These are phyloP conservation scores for Microsporum audouinii DNA, from an alignment of 2,329 filamentous ascomycete species.

Conservation along the genomic window DNA sequence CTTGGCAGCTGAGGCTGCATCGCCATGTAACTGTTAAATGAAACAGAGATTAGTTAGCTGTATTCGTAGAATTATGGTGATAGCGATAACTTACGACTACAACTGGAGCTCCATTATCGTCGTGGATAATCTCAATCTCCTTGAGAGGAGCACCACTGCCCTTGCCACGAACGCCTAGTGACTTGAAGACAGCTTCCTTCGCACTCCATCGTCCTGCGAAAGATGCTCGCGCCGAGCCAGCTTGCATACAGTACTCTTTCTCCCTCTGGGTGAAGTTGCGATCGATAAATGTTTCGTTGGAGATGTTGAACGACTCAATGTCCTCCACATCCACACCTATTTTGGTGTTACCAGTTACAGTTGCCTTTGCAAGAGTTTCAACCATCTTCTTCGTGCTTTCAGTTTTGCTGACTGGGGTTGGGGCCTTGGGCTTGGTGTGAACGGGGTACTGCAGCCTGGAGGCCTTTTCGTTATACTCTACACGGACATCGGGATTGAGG, in stretches of 20 bases:
- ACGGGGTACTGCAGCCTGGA: constrained; percentile 62
- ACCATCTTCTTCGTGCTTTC: constrained; percentile 63
- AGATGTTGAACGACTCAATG: constrained; percentile 74
- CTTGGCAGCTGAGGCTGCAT: constrained; percentile 71
- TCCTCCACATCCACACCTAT: constrained; percentile 92
- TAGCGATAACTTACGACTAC: constrained; percentile 60
- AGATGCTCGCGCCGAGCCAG: constrained; percentile 69
- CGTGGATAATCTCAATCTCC: constrained; percentile 84
- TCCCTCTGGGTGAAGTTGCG: constrained; percentile 85
- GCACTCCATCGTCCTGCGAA: constrained; percentile 95
- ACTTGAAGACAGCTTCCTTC: constrained; percentile 98
- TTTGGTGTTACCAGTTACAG: constrained; percentile 54
- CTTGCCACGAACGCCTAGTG: constrained; percentile 71
- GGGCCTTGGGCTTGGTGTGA: constrained; percentile 52
- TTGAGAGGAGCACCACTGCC: constrained; percentile 81
- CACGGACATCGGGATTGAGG: constrained; percentile 85
- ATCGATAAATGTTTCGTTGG: constrained; percentile 86
- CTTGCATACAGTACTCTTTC: constrained; percentile 73
- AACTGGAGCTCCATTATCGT: constrained; percentile 68
- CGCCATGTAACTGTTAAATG: constrained; percentile 61
- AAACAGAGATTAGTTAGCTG: neutral
- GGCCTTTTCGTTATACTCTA: constrained; percentile 75
- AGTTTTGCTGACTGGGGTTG: constrained; percentile 39
- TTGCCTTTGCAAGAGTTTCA: constrained; percentile 61
- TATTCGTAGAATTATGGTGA: constrained; percentile 12